Evolutionary conservation across 2,329 filamentous ascomycete genomes (phyloP).

Genomic region (Diaporthe destruens): DNA sequence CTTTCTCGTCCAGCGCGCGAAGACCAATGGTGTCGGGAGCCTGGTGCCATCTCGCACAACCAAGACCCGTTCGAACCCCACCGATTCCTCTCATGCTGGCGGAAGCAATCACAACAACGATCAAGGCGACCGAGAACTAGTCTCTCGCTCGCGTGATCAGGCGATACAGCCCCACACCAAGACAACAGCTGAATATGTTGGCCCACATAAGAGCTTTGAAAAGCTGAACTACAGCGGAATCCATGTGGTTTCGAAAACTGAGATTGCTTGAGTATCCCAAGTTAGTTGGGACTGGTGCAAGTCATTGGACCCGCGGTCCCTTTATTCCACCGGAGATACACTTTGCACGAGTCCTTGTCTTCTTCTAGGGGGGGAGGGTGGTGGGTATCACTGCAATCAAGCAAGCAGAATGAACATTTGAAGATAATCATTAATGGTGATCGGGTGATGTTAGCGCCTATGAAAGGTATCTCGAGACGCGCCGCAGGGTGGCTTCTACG

Average conservation of each 20-base stretch:
- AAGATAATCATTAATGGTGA: no score
- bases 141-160: background rate
- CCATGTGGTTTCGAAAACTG: background rate
- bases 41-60: background rate
- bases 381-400: no score
- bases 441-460: no score
- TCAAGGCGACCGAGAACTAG: background rate
- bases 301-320: no score
- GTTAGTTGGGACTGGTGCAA: no score
- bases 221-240: background rate
- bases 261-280: background rate
- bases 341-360: no score
- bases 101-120: background rate
- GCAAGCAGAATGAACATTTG: no score
- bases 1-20: background rate
- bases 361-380: no score
- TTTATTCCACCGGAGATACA: no score
- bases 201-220: background rate
- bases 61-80: background rate
- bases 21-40: background rate
- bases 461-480: no score
- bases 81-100: background rate
- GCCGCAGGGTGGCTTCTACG: no score
- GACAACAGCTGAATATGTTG: background rate
- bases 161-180: background rate